Conservation (phyloP, 108 stramenopile species). For the Tribonema minus region DNA sequence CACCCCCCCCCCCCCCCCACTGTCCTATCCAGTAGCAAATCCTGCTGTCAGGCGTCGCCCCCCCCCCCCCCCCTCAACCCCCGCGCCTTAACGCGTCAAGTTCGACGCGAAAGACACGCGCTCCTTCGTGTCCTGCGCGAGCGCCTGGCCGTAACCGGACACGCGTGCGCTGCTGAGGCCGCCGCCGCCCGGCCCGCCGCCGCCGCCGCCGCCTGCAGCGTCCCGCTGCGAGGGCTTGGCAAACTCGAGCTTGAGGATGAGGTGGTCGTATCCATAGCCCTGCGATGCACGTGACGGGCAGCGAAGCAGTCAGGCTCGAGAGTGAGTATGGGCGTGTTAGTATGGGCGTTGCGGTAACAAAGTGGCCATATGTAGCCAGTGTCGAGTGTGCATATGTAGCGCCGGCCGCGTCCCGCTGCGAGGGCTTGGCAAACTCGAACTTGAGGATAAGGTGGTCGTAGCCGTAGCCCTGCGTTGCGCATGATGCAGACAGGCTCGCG, state of each 20-base stretch:
- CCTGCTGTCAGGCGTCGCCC: too few relatives aligned
- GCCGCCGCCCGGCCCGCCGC: slow-evolving; percentile 44
- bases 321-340: too few relatives aligned
- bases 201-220: neutral
- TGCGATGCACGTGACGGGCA: too few relatives aligned
- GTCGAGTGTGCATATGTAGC: too few relatives aligned
- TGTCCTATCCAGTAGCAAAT: too few relatives aligned
- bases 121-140: slow-evolving; percentile 97
- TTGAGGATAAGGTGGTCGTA: slow-evolving; percentile 99
- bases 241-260: slow-evolving; percentile 98
- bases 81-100: slow-evolving; percentile 71
- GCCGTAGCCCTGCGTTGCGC: slow-evolving; percentile 89
- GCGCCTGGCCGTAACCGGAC: slow-evolving; percentile 89
- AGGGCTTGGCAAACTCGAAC: slow-evolving; percentile 97
- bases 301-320: too few relatives aligned
- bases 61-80: too few relatives aligned
- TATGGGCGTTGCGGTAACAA: too few relatives aligned
- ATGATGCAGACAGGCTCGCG: too few relatives aligned
- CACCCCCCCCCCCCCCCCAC: too few relatives aligned
- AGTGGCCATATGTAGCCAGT: too few relatives aligned
- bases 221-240: slow-evolving; percentile 76
- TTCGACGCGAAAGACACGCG: slow-evolving; percentile 87
- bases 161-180: slow-evolving; percentile 64
- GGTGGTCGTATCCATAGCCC: slow-evolving; percentile 97
- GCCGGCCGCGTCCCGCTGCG: too few relatives aligned